A percentile compares a stretch with the other conserved stretches of the same genome.
These are phyloP conservation scores for Saccharomycopsis olivae DNA, from an alignment of 805 yeast genomes.

Conservation along the genomic window DNA sequence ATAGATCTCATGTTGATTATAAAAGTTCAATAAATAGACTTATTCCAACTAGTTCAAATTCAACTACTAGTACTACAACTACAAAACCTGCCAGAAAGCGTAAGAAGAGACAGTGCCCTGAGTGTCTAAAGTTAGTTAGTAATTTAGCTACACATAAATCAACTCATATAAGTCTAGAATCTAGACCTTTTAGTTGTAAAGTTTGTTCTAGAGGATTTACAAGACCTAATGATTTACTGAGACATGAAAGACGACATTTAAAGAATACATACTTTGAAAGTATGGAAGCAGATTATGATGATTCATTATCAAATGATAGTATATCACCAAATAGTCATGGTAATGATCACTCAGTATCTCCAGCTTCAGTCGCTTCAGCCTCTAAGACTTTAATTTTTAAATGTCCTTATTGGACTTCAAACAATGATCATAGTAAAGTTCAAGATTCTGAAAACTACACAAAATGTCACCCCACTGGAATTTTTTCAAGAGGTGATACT, in stretches of 20 bases:
- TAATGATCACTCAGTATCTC: slow-evolving; percentile 8
- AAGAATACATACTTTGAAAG: slow-evolving; percentile 30
- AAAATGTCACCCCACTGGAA: slow-evolving; percentile 70
- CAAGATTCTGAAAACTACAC: neutral
- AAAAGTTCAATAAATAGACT: too few species aligned
- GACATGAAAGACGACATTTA: slow-evolving; percentile 73
- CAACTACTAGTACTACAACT: too few species aligned
- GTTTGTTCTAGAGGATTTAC: slow-evolving; percentile 80
- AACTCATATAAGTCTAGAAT: slow-evolving; percentile 57
- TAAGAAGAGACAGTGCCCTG: slow-evolving; percentile 63
- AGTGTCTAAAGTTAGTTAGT: slow-evolving; percentile 56
- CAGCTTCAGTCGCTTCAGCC: neutral
- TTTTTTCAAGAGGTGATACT: slow-evolving; percentile 83
- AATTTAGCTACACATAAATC: slow-evolving; percentile 60
- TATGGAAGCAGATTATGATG: slow-evolving; percentile 22
- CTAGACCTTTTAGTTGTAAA: slow-evolving; percentile 45
- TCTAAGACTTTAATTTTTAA: slow-evolving; percentile 11
- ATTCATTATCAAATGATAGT: neutral
- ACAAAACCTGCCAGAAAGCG: slow-evolving; percentile 22
- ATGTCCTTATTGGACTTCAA: slow-evolving; percentile 14
- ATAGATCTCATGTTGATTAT: too few species aligned
- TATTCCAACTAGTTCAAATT: too few species aligned
- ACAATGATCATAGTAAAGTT: neutral
- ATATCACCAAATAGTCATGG: neutral
- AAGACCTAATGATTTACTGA: slow-evolving; percentile 71